These are phyloP conservation scores for Kandelia obovata DNA, from an alignment of 345 rosid genomes.

Conservation along the genomic window DNA sequence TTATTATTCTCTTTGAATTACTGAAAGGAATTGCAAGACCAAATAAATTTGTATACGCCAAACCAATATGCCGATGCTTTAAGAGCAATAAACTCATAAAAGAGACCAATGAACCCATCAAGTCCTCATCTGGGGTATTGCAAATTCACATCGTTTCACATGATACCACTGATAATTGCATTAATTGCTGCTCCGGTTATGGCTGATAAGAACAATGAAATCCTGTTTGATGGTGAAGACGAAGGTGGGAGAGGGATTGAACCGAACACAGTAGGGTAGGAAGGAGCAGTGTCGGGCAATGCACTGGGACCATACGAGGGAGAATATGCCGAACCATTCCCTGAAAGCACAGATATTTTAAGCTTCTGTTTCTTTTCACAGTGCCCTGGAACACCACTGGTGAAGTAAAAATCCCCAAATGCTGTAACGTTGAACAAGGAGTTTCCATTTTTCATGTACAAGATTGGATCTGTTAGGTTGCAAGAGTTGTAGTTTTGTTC, in stretches of 20 bases:
- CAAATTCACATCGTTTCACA: neutral
- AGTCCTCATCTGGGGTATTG: neutral
- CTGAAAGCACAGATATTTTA: slow-evolving; percentile 43
- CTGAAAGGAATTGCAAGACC: neutral
- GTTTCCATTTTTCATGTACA: slow-evolving; percentile 87
- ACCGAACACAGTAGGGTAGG: slow-evolving; percentile 67
- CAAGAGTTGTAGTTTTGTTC: slow-evolving; percentile 53
- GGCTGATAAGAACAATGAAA: neutral
- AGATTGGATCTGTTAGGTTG: slow-evolving; percentile 76
- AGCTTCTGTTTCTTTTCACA: slow-evolving; percentile 90
- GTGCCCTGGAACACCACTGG: slow-evolving; percentile 72
- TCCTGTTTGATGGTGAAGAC: slow-evolving; percentile 14
- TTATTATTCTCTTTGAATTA: slow-evolving; percentile 1
- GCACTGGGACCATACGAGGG: slow-evolving; percentile 48
- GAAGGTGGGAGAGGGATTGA: slow-evolving; percentile 62
- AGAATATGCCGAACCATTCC: slow-evolving; percentile 50
- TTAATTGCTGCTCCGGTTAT: slow-evolving; percentile 2
- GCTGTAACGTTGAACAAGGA: slow-evolving; percentile 80
- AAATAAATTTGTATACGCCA: neutral
- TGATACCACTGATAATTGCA: slow-evolving; percentile 1
- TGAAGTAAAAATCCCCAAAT: slow-evolving; percentile 67
- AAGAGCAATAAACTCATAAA: neutral
- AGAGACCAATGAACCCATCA: neutral
- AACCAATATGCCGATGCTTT: neutral
- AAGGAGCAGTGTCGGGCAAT: slow-evolving; percentile 58